Evolutionary conservation across 2,329 filamentous ascomycete species (phyloP).

Genomic region (Sporothrix sp.): DNA sequence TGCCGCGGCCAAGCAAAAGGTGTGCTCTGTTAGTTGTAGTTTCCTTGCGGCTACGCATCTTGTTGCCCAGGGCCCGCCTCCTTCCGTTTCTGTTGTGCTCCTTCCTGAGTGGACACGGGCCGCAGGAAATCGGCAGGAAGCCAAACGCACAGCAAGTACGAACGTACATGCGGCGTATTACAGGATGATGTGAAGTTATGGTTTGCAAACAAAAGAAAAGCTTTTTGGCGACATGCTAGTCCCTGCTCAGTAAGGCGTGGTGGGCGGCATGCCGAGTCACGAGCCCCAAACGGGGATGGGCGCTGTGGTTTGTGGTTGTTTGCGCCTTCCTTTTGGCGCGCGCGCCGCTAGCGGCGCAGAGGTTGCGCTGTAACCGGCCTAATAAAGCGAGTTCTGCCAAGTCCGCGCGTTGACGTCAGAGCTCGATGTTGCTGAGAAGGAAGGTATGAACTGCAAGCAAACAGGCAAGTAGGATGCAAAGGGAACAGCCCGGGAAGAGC

Average conservation of each 20-base stretch:
- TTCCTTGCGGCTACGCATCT: too few species aligned
- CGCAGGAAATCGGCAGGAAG: too few species aligned
- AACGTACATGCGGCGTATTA: too few species aligned
- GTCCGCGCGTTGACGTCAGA: conserved; percentile 6
- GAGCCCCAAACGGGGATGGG: neutral
- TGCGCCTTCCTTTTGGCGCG: neutral
- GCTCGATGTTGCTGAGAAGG: too few species aligned
- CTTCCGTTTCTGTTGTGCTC: too few species aligned
- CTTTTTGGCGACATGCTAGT: neutral
- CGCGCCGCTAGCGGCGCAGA: neutral
- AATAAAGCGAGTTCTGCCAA: conserved; percentile 1
- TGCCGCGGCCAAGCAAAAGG: too few species aligned
- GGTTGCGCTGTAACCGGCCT: neutral
- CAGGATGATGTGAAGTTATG: neutral
- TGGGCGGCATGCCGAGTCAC: conserved; percentile 1
- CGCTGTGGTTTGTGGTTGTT: neutral
- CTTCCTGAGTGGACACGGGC: too few species aligned
- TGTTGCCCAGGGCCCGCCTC: too few species aligned
- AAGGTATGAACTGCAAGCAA: neutral
- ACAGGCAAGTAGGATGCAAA: neutral
- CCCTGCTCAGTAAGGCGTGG: neutral
- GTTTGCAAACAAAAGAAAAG: conserved; percentile 3
- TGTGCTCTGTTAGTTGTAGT: too few species aligned
- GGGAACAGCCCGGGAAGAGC: neutral
- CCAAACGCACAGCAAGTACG: too few species aligned